Base-by-base conservation (phyloP, 305 asterid species). In the Solanum hybrid region DNA sequence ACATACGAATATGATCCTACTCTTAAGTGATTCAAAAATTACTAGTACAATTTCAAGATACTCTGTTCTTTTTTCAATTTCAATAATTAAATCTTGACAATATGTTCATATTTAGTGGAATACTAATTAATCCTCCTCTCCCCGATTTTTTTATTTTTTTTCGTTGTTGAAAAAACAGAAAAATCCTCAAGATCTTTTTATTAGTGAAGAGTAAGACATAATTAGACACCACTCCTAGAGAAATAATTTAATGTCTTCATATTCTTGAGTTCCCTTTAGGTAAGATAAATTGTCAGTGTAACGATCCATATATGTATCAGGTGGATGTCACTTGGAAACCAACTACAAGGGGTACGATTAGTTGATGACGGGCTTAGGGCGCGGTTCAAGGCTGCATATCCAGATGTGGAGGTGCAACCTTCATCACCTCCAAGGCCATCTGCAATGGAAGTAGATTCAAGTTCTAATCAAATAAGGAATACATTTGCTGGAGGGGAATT, bases 321-420 rank as follows among this genome's bases (percentile, higher is more conserved):
- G 94, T 97, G 99, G 99, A 90, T 97, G 92, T 94, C 99, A n/a
- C 96, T 97, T 7, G 99, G 99, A 73, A 97, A 97, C 93, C 99
- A 97, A 91, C 90, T 97, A 93, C 98, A 90, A 91, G 99, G 99
- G 42, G 99, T 93, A 9, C 92, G 98, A 61, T 91, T 97, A 88
- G 98, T 97, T 22, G 98, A 97, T 67, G 99, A 97, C 74, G 99
- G 99, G 89, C 95, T 97, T 51, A 92, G 98, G 73, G 99, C 98
- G 20, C 95, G 99, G 92, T 97, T 96, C 80, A 97, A 96, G 95
- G 99, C 99, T 11, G 98, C 97, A n/a, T 97, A 97, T 90, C 97
- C 98, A 2, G 99, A 96, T 73, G 98, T 97, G 78, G 98, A 95
- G 86, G 99, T 97, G 92, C 99, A 97, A 94, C 99, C 99, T 6